These are phyloP conservation scores for Talaromyces proteolyticus DNA, from an alignment of 495 filamentous ascomycete genomes.

Conservation along the genomic window DNA sequence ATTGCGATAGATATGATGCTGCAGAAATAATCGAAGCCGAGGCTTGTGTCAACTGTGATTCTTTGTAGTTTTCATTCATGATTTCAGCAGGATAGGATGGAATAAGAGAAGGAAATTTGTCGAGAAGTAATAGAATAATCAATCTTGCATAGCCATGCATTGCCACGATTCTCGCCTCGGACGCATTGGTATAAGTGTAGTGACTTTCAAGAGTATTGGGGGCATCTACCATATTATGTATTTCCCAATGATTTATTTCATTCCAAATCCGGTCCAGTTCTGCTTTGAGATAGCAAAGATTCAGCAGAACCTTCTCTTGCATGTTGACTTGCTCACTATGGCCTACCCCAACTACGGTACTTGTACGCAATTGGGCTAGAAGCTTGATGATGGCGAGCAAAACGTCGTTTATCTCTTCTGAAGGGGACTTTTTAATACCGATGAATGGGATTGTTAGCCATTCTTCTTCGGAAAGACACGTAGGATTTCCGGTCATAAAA, in stretches of 20 bases:
- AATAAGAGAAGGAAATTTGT: background rate
- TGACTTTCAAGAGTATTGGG: background rate
- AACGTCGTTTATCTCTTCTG: background rate
- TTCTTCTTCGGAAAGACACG: background rate
- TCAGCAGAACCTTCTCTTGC: background rate
- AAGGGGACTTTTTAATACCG: background rate
- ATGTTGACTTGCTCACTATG: no score
- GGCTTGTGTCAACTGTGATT: background rate
- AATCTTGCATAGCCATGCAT: background rate
- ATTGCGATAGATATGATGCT: background rate
- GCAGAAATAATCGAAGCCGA: conserved; percentile 1
- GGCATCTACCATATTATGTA: background rate
- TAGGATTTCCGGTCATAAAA: background rate
- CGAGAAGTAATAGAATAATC: background rate
- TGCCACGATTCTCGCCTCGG: background rate
- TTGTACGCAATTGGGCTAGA: no score
- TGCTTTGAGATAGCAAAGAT: background rate
- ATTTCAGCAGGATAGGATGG: background rate
- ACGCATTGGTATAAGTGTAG: background rate
- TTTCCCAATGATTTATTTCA: background rate
- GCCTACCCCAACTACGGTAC: no score
- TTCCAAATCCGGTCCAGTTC: background rate
- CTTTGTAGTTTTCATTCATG: background rate
- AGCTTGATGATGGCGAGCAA: conserved; percentile 2
- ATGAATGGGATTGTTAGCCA: conserved; percentile 1